Percentiles rank a stretch among this genome's conserved stretches.
These are phyloP conservation scores for Thraustotheca clavata DNA, from an alignment of 352 stramenopile species.

Conservation along the genomic window DNA sequence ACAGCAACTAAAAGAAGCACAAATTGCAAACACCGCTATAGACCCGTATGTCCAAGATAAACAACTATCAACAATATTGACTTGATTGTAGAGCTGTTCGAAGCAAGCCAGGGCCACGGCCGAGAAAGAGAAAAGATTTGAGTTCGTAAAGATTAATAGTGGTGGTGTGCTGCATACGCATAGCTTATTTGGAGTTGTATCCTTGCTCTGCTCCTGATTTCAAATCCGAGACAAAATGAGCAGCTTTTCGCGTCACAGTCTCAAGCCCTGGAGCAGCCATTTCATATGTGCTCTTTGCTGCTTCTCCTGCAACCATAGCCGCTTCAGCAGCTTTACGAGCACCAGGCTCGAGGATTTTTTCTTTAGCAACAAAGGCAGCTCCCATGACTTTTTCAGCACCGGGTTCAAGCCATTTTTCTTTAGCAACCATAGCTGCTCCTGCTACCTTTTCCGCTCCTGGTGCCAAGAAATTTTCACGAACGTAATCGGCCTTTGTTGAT, in stretches of 20 bases:
- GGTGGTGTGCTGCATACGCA: not conserved
- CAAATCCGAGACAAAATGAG: not conserved
- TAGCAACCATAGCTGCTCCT: not conserved
- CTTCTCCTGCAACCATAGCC: not conserved
- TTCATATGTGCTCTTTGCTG: conserved; percentile 1
- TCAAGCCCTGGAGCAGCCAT: not conserved
- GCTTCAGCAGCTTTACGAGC: not conserved
- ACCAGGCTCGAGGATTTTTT: not conserved
- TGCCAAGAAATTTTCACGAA: not conserved
- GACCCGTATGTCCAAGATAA: not conserved
- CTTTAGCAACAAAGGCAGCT: not conserved
- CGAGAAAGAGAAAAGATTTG: conserved; percentile 15
- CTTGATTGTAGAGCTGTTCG: not conserved
- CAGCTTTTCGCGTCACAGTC: not conserved
- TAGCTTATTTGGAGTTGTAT: conserved; percentile 4
- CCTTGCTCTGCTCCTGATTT: conserved; percentile 1
- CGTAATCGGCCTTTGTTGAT: not conserved
- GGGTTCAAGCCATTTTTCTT: conserved; percentile 7
- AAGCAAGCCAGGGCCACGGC: conserved; percentile 16
- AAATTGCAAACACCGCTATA: not conserved
- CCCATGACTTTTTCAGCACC: not conserved
- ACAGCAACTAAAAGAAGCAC: not conserved
- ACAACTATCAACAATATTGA: not conserved
- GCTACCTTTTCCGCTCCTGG: conserved; percentile 18
- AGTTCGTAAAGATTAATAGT: not conserved